Evolutionary conservation across 2,329 filamentous ascomycete genomes (phyloP).

Genomic region (Colletotrichum spinosum): DNA sequence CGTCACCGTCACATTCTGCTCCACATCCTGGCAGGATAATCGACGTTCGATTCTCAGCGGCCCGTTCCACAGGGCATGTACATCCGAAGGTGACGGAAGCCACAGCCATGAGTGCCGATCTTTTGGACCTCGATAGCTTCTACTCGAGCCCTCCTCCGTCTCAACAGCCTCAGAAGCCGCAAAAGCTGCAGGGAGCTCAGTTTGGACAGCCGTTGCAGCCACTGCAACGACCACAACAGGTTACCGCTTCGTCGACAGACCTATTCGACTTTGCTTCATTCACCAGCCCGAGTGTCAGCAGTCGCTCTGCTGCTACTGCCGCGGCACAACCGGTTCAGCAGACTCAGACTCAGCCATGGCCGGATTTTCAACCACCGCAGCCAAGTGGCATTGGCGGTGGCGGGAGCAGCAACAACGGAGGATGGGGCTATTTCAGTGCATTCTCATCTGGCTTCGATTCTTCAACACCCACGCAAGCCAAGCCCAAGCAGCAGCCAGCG

Average conservation of each 20-base stretch:
- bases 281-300: constrained; percentile 33
- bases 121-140: constrained; percentile 71
- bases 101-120: constrained; percentile 70
- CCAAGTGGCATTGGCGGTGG: constrained; percentile 26
- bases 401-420: constrained; percentile 18
- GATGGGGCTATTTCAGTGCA: constrained; percentile 41
- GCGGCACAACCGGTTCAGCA: constrained; percentile 25
- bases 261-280: constrained; percentile 42
- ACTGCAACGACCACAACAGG: constrained; percentile 34
- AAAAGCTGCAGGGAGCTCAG: constrained; percentile 37
- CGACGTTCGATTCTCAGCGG: not conserved
- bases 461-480: constrained; percentile 25
- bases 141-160: constrained; percentile 50
- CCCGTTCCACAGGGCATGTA: constrained; percentile 21
- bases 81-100: constrained; percentile 33
- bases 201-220: constrained; percentile 37
- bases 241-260: constrained; percentile 42
- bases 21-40: constrained; percentile 1
- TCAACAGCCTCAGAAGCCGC: constrained; percentile 38
- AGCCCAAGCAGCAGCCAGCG: constrained; percentile 36
- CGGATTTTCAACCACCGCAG: constrained; percentile 44
- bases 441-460: constrained; percentile 32
- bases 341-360: constrained; percentile 46
- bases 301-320: constrained; percentile 2
- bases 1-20: not conserved